These are phyloP conservation scores for Colletotrichum sp. DNA, from an alignment of 2,329 filamentous ascomycete genomes.

Conservation along the genomic window DNA sequence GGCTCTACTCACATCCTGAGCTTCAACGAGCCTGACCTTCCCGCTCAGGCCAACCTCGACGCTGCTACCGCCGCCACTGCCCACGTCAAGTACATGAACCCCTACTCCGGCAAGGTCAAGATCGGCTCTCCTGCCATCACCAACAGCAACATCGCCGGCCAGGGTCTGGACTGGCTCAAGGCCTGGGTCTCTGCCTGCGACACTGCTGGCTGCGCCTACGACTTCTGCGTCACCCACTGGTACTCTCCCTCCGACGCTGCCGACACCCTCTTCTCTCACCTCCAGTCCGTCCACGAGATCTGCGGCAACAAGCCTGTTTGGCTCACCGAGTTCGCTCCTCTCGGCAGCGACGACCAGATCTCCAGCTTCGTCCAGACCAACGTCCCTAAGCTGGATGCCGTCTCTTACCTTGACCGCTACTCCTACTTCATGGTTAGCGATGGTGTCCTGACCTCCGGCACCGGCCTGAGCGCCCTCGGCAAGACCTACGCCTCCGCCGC, in stretches of 20 bases:
- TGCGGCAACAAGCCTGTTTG: constrained; percentile 60
- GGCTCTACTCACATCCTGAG: constrained; percentile 65
- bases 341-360: constrained; percentile 47
- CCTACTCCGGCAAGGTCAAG: constrained; percentile 55
- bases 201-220: constrained; percentile 53
- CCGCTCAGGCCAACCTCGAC: constrained; percentile 62
- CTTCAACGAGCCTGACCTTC: constrained; percentile 76
- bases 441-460: constrained; percentile 45
- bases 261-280: constrained; percentile 59
- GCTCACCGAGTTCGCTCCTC: constrained; percentile 69
- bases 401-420: constrained; percentile 59
- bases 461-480: constrained; percentile 51
- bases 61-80: constrained; percentile 55
- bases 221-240: constrained; percentile 70
- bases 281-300: constrained; percentile 49
- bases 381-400: constrained; percentile 53
- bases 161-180: constrained; percentile 64
- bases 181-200: constrained; percentile 58
- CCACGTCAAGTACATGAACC: constrained; percentile 61
- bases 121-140: constrained; percentile 67
- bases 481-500: constrained; percentile 50
- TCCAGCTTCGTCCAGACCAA: constrained; percentile 54
- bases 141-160: constrained; percentile 55
- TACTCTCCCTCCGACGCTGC: constrained; percentile 57
- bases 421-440: constrained; percentile 60